Percentiles rank a stretch among this genome's conserved stretches.
phyloP scores from a whole-genome alignment of 768 basidiomycete genomes.

The Termitomyces eurrhizus region DNA sequence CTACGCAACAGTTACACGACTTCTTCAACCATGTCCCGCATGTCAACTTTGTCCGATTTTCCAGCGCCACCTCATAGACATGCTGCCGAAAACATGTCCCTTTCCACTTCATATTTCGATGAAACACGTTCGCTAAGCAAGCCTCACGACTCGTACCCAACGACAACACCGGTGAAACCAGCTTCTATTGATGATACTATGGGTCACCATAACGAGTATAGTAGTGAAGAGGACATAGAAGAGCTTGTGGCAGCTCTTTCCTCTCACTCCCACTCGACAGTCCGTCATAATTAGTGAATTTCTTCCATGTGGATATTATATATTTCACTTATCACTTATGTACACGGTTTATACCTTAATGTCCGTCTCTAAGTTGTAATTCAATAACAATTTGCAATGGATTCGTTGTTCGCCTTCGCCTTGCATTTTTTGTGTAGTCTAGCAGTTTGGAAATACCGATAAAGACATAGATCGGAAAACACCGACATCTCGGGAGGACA shows the following conservation, averaged over 20 bases:
- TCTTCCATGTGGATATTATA: not conserved
- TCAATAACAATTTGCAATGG: not conserved
- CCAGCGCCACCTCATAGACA: conserved; percentile 49
- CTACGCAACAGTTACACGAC: conserved; percentile 60
- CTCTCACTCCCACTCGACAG: conserved; percentile 18
- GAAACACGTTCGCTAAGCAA: conserved; percentile 20
- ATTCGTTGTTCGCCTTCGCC: not conserved
- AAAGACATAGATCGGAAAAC: not conserved
- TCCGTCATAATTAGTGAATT: conserved; percentile 2
- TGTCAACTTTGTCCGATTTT: conserved; percentile 73
- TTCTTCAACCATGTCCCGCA: conserved; percentile 52
- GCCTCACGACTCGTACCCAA: conserved; percentile 5
- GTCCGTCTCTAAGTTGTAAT: not conserved
- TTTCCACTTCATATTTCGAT: conserved; percentile 44
- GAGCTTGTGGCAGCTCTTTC: conserved; percentile 24
- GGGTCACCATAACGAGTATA: conserved; percentile 2
- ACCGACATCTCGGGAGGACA: not conserved
- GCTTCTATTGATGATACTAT: conserved; percentile 1
- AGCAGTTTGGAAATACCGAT: not conserved
- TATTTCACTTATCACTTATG: not conserved
- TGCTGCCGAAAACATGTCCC: conserved; percentile 32
- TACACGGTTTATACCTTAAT: not conserved
- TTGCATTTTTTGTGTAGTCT: not conserved
- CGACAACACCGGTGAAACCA: conserved; percentile 8
- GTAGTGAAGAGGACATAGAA: conserved; percentile 24